These are phyloP conservation scores for Hericium erinaceus DNA, from an alignment of 768 basidiomycete species.

Conservation along the genomic window DNA sequence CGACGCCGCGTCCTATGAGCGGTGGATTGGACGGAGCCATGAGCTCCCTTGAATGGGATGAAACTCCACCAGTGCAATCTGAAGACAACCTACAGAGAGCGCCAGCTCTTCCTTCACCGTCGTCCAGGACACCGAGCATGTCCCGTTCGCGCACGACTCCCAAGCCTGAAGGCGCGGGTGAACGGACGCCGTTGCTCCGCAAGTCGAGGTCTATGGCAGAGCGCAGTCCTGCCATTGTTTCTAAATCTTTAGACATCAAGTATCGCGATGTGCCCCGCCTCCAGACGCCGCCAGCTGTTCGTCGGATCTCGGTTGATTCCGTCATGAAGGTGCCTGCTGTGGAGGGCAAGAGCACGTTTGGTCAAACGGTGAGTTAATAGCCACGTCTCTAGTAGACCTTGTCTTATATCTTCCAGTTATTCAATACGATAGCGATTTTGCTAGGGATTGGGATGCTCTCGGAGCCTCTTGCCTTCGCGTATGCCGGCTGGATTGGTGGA, in stretches of 20 bases:
- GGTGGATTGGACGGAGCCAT: not conserved
- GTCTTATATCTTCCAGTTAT: constrained; percentile 41
- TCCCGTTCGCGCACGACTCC: not conserved
- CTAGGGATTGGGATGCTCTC: constrained; percentile 86
- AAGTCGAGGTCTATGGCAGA: not conserved
- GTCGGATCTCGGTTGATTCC: not conserved
- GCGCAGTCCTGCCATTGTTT: not conserved
- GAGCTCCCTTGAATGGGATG: constrained; percentile 3
- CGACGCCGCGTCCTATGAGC: not conserved
- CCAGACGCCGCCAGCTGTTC: not conserved
- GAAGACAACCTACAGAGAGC: not conserved
- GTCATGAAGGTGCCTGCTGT: not conserved
- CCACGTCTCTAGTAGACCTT: not conserved
- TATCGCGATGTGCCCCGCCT: too few species aligned
- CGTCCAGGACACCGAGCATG: not conserved
- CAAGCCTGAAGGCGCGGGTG: not conserved
- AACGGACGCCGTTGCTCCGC: not conserved
- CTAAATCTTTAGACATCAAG: not conserved
- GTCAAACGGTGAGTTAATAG: constrained; percentile 13
- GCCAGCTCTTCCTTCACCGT: not conserved
- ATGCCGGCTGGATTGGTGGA: constrained; percentile 83
- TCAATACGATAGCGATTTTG: constrained; percentile 80
- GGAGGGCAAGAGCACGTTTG: constrained; percentile 15
- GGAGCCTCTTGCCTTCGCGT: constrained; percentile 85
- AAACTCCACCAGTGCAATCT: not conserved